phyloP scores from a whole-genome alignment of 73 alveolate genomes.

The Symbiodinium natans region DNA sequence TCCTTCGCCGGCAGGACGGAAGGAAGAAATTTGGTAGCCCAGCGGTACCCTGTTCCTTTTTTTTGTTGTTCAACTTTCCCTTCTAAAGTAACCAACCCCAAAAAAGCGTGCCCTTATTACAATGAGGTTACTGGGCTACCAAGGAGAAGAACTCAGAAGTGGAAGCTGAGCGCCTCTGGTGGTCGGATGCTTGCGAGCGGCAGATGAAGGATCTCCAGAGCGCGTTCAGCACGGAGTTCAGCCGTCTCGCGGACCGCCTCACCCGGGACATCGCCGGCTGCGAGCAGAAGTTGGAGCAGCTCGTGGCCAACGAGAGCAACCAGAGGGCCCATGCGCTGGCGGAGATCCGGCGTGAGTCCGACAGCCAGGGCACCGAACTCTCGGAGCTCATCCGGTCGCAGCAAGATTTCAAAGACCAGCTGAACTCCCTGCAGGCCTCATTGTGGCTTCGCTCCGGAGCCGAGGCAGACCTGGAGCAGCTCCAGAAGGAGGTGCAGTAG shows the following conservation, averaged over 20 bases:
- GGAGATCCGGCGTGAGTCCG: not conserved
- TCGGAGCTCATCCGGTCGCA: not conserved
- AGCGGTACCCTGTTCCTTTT: too few species aligned
- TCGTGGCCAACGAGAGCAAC: not conserved
- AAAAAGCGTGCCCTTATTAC: too few species aligned
- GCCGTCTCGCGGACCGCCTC: not conserved
- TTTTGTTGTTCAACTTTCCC: too few species aligned
- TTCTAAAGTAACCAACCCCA: too few species aligned
- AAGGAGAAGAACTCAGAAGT: not conserved
- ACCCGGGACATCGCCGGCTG: not conserved
- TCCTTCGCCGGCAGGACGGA: too few species aligned
- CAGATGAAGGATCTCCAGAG: not conserved
- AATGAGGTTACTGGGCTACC: too few species aligned
- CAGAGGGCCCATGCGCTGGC: not conserved
- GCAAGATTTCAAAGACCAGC: not conserved
- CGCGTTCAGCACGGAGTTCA: not conserved
- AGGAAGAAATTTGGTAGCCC: too few species aligned
- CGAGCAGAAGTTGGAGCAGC: not conserved
- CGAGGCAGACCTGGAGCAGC: not conserved
- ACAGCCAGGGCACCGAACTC: not conserved
- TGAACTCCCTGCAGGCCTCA: not conserved
- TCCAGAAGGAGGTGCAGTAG: conserved; percentile 1
- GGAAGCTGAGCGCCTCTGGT: not conserved
- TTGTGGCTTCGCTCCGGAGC: not conserved
- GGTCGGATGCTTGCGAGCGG: not conserved